phyloP scores from a whole-genome alignment of 2,329 filamentous ascomycete species.

The Claviceps sp. region DNA sequence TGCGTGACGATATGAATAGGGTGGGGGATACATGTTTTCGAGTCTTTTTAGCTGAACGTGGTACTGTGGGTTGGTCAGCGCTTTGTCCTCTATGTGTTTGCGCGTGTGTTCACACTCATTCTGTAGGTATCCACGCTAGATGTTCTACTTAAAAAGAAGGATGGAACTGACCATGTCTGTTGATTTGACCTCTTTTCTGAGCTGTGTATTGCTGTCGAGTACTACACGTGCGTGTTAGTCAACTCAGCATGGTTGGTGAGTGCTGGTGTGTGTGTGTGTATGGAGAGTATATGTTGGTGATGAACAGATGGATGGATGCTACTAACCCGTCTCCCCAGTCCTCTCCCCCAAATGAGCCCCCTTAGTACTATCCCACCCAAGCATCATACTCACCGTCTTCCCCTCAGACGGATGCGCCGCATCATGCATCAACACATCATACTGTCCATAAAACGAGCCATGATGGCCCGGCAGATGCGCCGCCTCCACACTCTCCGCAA shows the following conservation, averaged over 20 bases:
- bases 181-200: slow-evolving; percentile 17
- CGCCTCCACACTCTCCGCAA: slow-evolving; percentile 13
- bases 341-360: slow-evolving; percentile 23
- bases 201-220: slow-evolving; percentile 22
- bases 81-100: background rate
- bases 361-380: slow-evolving; percentile 27
- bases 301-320: background rate
- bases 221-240: slow-evolving; percentile 11
- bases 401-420: slow-evolving; percentile 16
- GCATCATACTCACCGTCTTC: slow-evolving; percentile 18
- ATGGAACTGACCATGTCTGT: slow-evolving; percentile 18
- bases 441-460: slow-evolving; percentile 20
- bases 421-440: slow-evolving; percentile 17
- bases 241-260: background rate
- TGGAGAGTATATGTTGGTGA: background rate
- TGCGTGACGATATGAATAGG: background rate
- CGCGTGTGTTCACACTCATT: too few relatives aligned
- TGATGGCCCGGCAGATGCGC: slow-evolving; percentile 17
- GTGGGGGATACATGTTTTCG: background rate
- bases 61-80: background rate
- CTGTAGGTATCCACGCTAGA: too few relatives aligned
- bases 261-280: too few relatives aligned
- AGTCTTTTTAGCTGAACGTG: slow-evolving; percentile 6
- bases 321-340: slow-evolving; percentile 18
- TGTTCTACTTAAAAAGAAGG: too few relatives aligned